Evolutionary conservation across 805 yeast species (phyloP).

Genomic region (Lachancea cidri): DNA sequence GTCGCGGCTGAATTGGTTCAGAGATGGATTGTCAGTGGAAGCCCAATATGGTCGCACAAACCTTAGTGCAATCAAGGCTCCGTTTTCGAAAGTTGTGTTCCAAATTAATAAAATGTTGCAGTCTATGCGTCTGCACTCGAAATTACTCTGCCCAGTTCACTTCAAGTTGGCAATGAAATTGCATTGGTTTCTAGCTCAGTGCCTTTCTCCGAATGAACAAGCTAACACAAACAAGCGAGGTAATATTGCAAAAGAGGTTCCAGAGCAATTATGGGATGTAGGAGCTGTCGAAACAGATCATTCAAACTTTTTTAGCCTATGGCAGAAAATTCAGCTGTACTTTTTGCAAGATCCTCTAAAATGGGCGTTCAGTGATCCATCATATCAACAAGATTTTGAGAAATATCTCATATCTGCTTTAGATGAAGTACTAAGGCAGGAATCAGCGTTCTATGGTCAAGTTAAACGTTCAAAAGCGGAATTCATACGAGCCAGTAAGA

Average conservation of each 20-base stretch:
- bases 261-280: slow-evolving; percentile 8
- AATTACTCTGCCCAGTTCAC: slow-evolving; percentile 22
- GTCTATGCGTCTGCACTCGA: slow-evolving; percentile 16
- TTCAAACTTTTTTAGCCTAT: slow-evolving; percentile 2
- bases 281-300: neutral
- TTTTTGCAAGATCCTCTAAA: slow-evolving; percentile 6
- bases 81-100: slow-evolving; percentile 27
- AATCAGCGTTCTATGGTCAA: slow-evolving; percentile 5
- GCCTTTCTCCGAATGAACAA: slow-evolving; percentile 6
- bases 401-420: slow-evolving; percentile 5
- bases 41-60: slow-evolving; percentile 20
- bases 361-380: slow-evolving; percentile 7
- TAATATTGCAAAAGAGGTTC: slow-evolving; percentile 3
- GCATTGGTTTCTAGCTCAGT: slow-evolving; percentile 5
- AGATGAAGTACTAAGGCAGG: slow-evolving; percentile 9
- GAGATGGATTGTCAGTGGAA: slow-evolving; percentile 13
- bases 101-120: slow-evolving; percentile 27
- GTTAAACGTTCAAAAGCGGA: slow-evolving; percentile 5
- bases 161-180: slow-evolving; percentile 15
- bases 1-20: slow-evolving; percentile 29
- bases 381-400: slow-evolving; percentile 5
- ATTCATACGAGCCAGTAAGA: neutral
- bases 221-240: slow-evolving; percentile 9
- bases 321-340: slow-evolving; percentile 1
- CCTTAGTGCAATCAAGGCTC: slow-evolving; percentile 29